Percentiles rank a stretch among this genome's conserved stretches.
Conservation (phyloP, 306 rosid genomes). For the Bauhinia variegata region DNA sequence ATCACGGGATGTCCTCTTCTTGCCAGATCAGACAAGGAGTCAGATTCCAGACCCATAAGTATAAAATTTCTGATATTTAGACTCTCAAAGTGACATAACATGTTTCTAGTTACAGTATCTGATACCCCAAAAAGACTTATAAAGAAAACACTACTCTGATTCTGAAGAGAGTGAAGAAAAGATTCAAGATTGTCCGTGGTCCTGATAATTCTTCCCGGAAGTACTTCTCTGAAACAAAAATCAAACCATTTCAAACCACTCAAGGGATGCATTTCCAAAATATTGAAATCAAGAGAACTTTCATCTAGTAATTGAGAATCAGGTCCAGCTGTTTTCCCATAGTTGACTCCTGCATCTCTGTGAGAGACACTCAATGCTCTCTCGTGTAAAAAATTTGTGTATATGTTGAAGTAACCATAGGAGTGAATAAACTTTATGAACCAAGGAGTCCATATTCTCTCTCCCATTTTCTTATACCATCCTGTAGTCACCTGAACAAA, state of each 20-base stretch:
- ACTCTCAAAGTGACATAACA: conserved; percentile 85
- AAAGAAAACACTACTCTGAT: conserved; percentile 49
- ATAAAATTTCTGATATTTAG: conserved; percentile 66
- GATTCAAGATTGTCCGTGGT: conserved; percentile 66
- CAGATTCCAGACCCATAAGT: conserved; percentile 63
- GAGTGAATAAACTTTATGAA: conserved; percentile 89
- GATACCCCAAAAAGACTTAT: conserved; percentile 64
- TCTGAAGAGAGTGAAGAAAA: conserved; percentile 57
- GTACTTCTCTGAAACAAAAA: conserved; percentile 88
- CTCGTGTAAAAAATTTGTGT: conserved; percentile 72
- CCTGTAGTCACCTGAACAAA: conserved; percentile 82
- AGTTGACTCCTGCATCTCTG: conserved; percentile 95
- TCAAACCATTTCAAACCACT: conserved; percentile 82
- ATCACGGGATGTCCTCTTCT: conserved; percentile 87
- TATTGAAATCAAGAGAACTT: conserved; percentile 60
- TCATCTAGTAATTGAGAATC: conserved; percentile 78
- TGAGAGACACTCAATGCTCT: conserved; percentile 91
- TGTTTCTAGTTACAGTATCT: conserved; percentile 57
- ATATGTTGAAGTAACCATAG: conserved; percentile 78
- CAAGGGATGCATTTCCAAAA: conserved; percentile 71
- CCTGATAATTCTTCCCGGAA: conserved; percentile 55
- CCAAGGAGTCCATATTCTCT: conserved; percentile 99
- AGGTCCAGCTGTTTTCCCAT: conserved; percentile 95
- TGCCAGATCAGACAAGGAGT: conserved; percentile 66
- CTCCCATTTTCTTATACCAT: conserved; percentile 92